Percentiles rank a stretch among this genome's conserved stretches.
Conservation (phyloP, 2,329 filamentous ascomycete species). For the Calonectria pauciramosa region DNA sequence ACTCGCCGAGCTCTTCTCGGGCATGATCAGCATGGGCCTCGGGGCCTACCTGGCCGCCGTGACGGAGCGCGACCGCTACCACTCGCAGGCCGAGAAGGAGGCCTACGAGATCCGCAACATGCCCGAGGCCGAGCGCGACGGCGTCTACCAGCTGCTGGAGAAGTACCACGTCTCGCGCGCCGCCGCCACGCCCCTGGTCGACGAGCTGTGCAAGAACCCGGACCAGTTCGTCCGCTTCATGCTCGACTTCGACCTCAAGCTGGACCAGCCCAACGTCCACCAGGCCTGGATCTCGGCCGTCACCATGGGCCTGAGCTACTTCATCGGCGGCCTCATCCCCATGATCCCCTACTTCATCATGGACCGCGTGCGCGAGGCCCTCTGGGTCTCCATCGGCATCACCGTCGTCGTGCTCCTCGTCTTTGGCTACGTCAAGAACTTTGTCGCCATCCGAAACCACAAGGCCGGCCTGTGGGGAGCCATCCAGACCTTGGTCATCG, state of each 20-base stretch:
- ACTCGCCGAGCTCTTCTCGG: slow-evolving; percentile 80
- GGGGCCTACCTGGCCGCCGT: slow-evolving; percentile 79
- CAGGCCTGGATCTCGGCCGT: slow-evolving; percentile 69
- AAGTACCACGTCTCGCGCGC: slow-evolving; percentile 62
- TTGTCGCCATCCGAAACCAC: slow-evolving; percentile 64
- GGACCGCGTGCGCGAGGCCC: slow-evolving; percentile 57
- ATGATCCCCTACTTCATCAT: slow-evolving; percentile 78
- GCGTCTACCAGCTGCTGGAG: slow-evolving; percentile 64
- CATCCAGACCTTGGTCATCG: slow-evolving; percentile 74
- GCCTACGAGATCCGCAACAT: slow-evolving; percentile 56
- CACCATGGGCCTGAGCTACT: slow-evolving; percentile 78
- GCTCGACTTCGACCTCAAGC: slow-evolving; percentile 70
- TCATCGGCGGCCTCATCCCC: slow-evolving; percentile 79
- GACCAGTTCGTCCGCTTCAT: slow-evolving; percentile 69
- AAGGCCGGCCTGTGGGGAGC: slow-evolving; percentile 70
- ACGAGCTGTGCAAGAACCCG: slow-evolving; percentile 62
- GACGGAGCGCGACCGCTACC: slow-evolving; percentile 67
- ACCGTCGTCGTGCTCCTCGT: slow-evolving; percentile 72
- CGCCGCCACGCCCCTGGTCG: slow-evolving; percentile 61
- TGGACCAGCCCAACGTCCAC: slow-evolving; percentile 59
- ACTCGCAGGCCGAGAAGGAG: slow-evolving; percentile 63
- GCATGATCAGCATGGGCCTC: slow-evolving; percentile 83
- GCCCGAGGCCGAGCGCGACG: slow-evolving; percentile 60
- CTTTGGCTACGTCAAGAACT: slow-evolving; percentile 77
- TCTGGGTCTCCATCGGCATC: slow-evolving; percentile 72